Conservation (phyloP, 2,329 filamentous ascomycete genomes). For the Metarhizium anisopliae region DNA sequence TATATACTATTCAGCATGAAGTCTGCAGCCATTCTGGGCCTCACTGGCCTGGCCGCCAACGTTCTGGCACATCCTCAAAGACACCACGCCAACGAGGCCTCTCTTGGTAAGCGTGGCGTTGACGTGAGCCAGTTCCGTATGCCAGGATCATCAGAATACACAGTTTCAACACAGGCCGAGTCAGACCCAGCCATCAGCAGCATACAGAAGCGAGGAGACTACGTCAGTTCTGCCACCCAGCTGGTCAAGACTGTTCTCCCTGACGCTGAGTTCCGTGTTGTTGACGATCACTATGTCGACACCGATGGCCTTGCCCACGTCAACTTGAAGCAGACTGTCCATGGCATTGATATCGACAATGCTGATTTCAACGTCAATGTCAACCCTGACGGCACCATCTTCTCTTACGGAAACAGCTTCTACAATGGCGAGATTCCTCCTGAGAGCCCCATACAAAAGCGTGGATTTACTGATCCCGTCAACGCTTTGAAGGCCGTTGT, state of each 20-base stretch:
- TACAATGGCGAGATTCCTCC: constrained; percentile 33
- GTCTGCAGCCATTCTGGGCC: constrained; percentile 23
- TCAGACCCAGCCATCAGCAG: constrained; percentile 13
- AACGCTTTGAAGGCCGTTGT: constrained; percentile 33
- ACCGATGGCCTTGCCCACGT: constrained; percentile 47
- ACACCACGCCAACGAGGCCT: constrained; percentile 14
- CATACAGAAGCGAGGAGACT: constrained; percentile 21
- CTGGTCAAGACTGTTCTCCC: constrained; percentile 30
- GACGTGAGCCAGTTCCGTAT: constrained; percentile 24
- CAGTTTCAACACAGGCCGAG: constrained; percentile 11
- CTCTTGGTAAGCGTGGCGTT: constrained; percentile 19
- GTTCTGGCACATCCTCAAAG: constrained; percentile 23
- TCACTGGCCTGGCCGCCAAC: constrained; percentile 22
- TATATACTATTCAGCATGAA: constrained; percentile 16
- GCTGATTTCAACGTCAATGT: constrained; percentile 53
- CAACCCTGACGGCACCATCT: constrained; percentile 41
- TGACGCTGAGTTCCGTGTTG: constrained; percentile 37
- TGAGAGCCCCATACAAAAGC: constrained; percentile 26
- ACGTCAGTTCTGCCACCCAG: constrained; percentile 35
- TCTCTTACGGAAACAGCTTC: constrained; percentile 46
- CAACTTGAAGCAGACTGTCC: constrained; percentile 49
- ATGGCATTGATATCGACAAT: constrained; percentile 52
- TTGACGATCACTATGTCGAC: constrained; percentile 44
- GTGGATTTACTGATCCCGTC: constrained; percentile 32
- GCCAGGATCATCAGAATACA: constrained; percentile 21